Evolutionary conservation across 805 yeast species (phyloP).

Genomic region (Blastobotrys terrestris): DNA sequence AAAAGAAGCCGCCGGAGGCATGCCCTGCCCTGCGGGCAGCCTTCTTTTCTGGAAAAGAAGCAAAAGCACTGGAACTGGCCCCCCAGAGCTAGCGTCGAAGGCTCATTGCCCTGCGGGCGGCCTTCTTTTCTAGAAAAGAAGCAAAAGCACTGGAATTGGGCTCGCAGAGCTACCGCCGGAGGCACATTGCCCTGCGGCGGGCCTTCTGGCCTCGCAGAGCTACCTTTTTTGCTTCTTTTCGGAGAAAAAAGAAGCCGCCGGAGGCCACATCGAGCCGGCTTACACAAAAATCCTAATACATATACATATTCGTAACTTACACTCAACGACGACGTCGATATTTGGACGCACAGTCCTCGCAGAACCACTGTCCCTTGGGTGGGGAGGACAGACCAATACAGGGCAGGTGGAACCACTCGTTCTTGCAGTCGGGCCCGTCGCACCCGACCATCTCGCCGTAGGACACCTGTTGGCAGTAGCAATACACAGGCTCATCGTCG

Average conservation of each 20-base stretch:
- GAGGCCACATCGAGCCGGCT: no score
- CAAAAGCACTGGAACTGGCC: no score
- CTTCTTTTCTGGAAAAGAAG: no score
- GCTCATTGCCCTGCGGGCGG: no score
- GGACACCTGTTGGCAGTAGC: constrained; percentile 95
- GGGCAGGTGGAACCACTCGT: constrained; percentile 95
- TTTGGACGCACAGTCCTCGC: constrained; percentile 51
- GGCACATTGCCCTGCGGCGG: no score
- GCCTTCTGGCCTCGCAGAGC: no score
- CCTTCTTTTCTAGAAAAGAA: no score
- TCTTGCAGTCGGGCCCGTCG: constrained; percentile 85
- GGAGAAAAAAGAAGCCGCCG: neutral
- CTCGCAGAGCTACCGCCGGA: no score
- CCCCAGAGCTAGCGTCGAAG: no score
- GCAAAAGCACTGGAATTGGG: no score
- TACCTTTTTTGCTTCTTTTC: neutral
- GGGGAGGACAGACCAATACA: constrained; percentile 82
- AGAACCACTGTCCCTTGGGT: constrained; percentile 83
- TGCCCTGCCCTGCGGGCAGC: no score
- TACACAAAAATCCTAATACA: neutral
- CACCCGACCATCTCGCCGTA: constrained; percentile 99
- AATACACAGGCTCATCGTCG: constrained; percentile 73
- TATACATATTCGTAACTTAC: neutral
- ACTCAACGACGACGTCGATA: constrained; percentile 6
- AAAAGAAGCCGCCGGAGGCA: no score